Conservation (phyloP, 228 moss, liverwort and hornwort genomes). For the Sphagnum magellanicum region DNA sequence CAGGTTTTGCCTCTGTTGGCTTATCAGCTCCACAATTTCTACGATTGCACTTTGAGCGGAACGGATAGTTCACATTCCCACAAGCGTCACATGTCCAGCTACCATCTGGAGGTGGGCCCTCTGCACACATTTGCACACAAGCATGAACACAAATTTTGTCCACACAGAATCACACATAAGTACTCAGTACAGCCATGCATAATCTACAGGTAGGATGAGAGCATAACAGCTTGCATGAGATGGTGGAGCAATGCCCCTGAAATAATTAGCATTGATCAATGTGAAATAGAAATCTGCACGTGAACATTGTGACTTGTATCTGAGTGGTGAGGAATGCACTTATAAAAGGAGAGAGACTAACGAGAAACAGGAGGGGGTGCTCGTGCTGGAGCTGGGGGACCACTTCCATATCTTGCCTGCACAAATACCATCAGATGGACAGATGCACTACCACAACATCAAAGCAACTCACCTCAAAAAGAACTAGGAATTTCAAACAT, state of each 20-base stretch:
- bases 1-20: conserved; percentile 79
- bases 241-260: too few species aligned
- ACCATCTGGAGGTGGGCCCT: conserved; percentile 98
- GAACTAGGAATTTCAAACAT: too few species aligned
- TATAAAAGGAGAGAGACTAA: conserved; percentile 17
- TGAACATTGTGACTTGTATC: too few species aligned
- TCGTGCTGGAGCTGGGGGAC: conserved; percentile 62
- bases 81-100: conserved; percentile 99
- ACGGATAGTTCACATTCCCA: conserved; percentile 98
- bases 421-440: conserved; percentile 2
- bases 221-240: too few species aligned
- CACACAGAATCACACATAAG: too few species aligned
- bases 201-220: too few species aligned
- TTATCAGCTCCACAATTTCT: conserved; percentile 99
- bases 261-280: too few species aligned
- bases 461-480: background rate
- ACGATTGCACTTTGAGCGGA: conserved; percentile 97
- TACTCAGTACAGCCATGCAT: too few species aligned
- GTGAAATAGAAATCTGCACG: too few species aligned
- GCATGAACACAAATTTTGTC: too few species aligned
- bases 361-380: conserved; percentile 61
- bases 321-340: too few species aligned
- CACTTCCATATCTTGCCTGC: conserved; percentile 89
- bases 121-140: conserved; percentile 17
- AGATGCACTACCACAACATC: conserved; percentile 1